Evolutionary conservation across 139 green algal genomes (phyloP).

Genomic region (Micromonas commoda): DNA sequence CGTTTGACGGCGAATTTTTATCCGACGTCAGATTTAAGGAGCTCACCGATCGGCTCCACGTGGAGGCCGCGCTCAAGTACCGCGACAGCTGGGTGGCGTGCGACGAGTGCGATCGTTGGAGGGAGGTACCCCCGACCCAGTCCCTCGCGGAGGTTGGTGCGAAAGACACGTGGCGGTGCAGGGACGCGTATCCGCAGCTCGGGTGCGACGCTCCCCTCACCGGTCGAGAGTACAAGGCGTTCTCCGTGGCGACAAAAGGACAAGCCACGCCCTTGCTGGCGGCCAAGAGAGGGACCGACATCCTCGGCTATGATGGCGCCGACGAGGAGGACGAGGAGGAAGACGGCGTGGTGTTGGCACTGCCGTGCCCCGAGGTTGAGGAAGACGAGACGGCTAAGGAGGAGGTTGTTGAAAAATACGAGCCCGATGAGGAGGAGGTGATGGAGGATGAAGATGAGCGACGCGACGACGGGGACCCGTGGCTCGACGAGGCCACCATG

Average conservation of each 20-base stretch:
- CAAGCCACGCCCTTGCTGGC: neutral
- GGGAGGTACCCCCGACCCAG: constrained; percentile 11
- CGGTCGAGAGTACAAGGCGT: neutral
- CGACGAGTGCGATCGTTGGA: constrained; percentile 30
- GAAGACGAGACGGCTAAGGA: neutral
- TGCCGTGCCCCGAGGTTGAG: neutral
- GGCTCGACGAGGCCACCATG: neutral
- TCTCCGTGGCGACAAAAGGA: neutral
- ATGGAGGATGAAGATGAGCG: neutral
- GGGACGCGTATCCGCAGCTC: neutral
- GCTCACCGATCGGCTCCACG: constrained; percentile 20
- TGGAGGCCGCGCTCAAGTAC: neutral
- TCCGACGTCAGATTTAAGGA: constrained; percentile 7
- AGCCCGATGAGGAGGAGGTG: constrained; percentile 8
- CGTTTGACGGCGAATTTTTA: constrained; percentile 45
- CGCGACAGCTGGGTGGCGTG: constrained; percentile 31
- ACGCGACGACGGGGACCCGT: neutral
- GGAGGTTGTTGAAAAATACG: neutral
- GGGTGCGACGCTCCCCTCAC: neutral
- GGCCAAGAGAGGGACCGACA: neutral
- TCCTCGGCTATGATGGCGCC: neutral
- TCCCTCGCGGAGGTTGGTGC: neutral
- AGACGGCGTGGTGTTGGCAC: neutral
- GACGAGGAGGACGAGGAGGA: neutral
- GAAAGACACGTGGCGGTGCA: neutral